A percentile compares a stretch with the other conserved stretches of the same genome.
Evolutionary conservation across 495 filamentous ascomycete genomes (phyloP).

Genomic region (Xylaria telfairii): DNA sequence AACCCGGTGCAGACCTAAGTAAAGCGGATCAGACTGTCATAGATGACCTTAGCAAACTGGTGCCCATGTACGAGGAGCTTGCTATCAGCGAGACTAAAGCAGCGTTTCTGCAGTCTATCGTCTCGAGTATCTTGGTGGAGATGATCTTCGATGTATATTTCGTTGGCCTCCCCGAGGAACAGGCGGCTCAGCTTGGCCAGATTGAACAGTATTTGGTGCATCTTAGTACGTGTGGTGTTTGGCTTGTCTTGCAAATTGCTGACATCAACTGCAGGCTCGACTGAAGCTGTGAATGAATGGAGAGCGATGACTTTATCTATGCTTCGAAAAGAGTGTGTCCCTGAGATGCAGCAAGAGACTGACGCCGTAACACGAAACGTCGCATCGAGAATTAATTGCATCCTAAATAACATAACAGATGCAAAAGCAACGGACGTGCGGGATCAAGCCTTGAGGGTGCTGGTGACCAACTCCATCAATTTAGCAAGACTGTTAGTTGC

Average conservation of each 20-base stretch:
- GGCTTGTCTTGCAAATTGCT: constrained; percentile 22
- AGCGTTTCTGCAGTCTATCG: constrained; percentile 58
- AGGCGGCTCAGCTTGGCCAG: constrained; percentile 47
- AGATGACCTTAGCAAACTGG: constrained; percentile 48
- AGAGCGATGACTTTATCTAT: constrained; percentile 58
- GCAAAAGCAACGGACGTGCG: constrained; percentile 47
- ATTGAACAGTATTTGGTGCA: constrained; percentile 52
- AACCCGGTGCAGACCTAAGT: constrained; percentile 44
- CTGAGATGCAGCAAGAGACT: constrained; percentile 52
- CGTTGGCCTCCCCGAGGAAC: constrained; percentile 53
- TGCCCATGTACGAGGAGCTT: constrained; percentile 59
- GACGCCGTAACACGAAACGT: constrained; percentile 41
- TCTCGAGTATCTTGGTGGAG: constrained; percentile 58
- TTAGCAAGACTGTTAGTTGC: constrained; percentile 57
- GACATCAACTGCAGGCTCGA: constrained; percentile 42
- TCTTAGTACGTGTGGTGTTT: constrained; percentile 47
- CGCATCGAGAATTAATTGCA: constrained; percentile 44
- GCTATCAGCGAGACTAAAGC: constrained; percentile 52
- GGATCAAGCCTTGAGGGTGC: constrained; percentile 51
- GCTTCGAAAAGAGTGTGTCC: constrained; percentile 51
- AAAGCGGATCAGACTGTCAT: constrained; percentile 42
- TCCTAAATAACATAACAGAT: constrained; percentile 52
- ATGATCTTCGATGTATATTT: constrained; percentile 60
- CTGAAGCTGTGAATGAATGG: constrained; percentile 61
- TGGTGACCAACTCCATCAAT: constrained; percentile 55